Conservation (phyloP, 1,139 yeast genomes). For the Saccharomyces hybrid region DNA sequence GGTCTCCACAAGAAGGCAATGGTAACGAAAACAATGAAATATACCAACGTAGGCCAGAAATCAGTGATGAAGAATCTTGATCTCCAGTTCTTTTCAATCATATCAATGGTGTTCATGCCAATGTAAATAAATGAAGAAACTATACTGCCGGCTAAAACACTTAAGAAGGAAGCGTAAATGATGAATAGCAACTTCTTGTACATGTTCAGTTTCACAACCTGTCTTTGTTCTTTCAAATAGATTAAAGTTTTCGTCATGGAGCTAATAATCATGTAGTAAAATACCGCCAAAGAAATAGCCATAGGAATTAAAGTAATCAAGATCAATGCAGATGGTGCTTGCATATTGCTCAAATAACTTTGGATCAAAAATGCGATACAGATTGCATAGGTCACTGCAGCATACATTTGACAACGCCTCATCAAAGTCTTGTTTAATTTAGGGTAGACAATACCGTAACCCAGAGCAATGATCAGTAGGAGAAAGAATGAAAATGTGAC, state of each 20-base stretch:
- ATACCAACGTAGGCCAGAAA: slow-evolving; percentile 91
- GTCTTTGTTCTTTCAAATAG: slow-evolving; percentile 74
- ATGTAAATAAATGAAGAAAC: slow-evolving; percentile 64
- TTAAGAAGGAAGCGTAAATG: slow-evolving; percentile 56
- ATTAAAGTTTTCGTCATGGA: slow-evolving; percentile 70
- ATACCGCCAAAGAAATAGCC: slow-evolving; percentile 57
- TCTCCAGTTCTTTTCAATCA: slow-evolving; percentile 88
- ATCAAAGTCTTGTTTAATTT: slow-evolving; percentile 68
- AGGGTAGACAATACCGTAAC: slow-evolving; percentile 89
- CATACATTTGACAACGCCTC: slow-evolving; percentile 73
- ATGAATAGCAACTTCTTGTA: slow-evolving; percentile 72
- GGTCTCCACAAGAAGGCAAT: slow-evolving; percentile 96
- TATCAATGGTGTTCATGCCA: slow-evolving; percentile 65
- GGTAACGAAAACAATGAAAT: slow-evolving; percentile 73
- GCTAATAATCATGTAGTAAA: slow-evolving; percentile 67
- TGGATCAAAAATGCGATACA: slow-evolving; percentile 61
- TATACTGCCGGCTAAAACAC: slow-evolving; percentile 56
- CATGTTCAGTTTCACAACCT: slow-evolving; percentile 81
- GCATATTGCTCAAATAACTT: slow-evolving; percentile 51
- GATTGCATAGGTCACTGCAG: slow-evolving; percentile 62
- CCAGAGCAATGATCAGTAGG: slow-evolving; percentile 75
- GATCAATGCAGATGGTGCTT: slow-evolving; percentile 32
- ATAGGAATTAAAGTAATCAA: slow-evolving; percentile 57
- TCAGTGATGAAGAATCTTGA: slow-evolving; percentile 80
- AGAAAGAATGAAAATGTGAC: slow-evolving; percentile 84